A percentile compares a stretch with the other conserved stretches of the same genome.
phyloP scores from a whole-genome alignment of 495 filamentous ascomycete species.

The Penicillium turbatum region DNA sequence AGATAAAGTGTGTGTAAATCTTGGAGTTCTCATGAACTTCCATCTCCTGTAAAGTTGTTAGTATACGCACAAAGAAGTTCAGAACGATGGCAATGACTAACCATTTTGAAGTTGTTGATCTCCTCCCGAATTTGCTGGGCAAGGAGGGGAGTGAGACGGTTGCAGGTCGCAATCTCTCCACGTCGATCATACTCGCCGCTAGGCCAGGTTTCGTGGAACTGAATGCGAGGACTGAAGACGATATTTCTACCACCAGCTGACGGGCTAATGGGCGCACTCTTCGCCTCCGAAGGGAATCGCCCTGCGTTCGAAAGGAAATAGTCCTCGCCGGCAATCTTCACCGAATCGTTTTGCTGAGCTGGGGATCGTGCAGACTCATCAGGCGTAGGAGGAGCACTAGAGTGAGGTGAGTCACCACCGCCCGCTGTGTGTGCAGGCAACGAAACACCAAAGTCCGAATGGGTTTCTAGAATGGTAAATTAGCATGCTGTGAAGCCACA shows the following conservation, averaged over 20 bases:
- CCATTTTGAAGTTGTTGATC: conserved; percentile 99
- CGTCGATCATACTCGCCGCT: conserved; percentile 92
- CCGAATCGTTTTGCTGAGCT: conserved; percentile 58
- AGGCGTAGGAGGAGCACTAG: conserved; percentile 79
- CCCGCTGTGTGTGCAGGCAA: conserved; percentile 60
- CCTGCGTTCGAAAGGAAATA: conserved; percentile 72
- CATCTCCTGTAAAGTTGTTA: conserved; percentile 77
- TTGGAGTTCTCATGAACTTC: conserved; percentile 98
- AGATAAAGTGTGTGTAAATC: conserved; percentile 99
- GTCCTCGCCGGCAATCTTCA: conserved; percentile 75
- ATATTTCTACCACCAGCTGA: conserved; percentile 66
- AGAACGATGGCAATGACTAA: conserved; percentile 40
- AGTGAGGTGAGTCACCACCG: conserved; percentile 71
- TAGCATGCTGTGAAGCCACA: conserved; percentile 14
- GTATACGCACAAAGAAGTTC: neutral
- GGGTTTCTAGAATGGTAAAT: conserved; percentile 38
- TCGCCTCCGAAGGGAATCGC: conserved; percentile 59
- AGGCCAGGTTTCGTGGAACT: conserved; percentile 95
- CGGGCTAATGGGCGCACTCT: conserved; percentile 76
- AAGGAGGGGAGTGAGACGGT: conserved; percentile 91
- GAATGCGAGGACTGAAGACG: conserved; percentile 86
- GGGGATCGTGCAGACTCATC: conserved; percentile 59
- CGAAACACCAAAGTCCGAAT: conserved; percentile 59
- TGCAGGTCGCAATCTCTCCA: conserved; percentile 96
- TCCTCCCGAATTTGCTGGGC: conserved; percentile 99